Conservation (phyloP, 2,329 filamentous ascomycete genomes). For the Aureobasidium sp. region DNA sequence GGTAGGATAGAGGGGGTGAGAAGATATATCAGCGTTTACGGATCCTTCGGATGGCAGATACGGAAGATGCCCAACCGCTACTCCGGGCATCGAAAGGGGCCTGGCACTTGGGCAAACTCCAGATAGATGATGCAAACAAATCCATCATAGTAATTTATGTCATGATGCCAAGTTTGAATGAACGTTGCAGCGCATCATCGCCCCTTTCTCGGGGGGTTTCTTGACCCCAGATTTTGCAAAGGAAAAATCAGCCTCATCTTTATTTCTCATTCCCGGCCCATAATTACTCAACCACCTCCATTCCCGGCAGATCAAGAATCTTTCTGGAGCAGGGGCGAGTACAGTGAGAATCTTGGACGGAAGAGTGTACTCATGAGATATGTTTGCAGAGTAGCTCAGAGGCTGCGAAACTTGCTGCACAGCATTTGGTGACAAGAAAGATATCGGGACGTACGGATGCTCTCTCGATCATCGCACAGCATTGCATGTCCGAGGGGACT, state of each 20-base stretch:
- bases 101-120: not conserved
- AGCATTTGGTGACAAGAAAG: not conserved
- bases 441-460: not conserved
- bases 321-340: not conserved
- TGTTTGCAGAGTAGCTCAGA: not conserved
- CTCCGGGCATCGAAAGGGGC: not conserved
- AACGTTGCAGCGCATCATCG: not conserved
- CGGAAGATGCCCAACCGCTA: not conserved
- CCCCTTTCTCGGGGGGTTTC: not conserved
- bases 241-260: not conserved
- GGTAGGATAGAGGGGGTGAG: not conserved
- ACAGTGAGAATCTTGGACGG: not conserved
- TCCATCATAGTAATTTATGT: not conserved
- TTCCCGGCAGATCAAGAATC: not conserved
- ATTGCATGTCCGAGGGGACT: not conserved
- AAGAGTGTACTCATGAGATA: too few relatives aligned
- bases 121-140: slow-evolving; percentile 3
- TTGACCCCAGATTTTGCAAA: not conserved
- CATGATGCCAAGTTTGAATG: not conserved
- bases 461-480: not conserved
- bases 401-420: not conserved
- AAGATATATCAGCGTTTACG: not conserved
- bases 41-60: not conserved
- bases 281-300: not conserved
- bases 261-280: not conserved